These are phyloP conservation scores for Forsythia suspensa DNA, from an alignment of 257 asterid genomes.

Conservation along the genomic window DNA sequence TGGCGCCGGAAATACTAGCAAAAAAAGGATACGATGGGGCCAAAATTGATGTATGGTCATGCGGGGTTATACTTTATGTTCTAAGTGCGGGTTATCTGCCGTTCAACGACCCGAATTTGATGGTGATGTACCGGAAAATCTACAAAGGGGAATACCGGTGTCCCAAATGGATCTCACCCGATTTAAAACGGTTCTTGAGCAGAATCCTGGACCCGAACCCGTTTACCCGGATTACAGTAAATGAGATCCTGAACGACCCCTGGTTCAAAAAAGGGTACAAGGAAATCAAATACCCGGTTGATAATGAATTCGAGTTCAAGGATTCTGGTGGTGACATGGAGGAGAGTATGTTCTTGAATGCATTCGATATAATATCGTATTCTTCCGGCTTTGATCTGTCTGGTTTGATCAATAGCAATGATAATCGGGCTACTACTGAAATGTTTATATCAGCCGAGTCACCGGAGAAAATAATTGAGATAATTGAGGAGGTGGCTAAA, in stretches of 20 bases:
- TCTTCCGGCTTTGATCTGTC: slow-evolving; percentile 46
- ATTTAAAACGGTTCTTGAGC: background rate
- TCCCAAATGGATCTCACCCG: slow-evolving; percentile 13
- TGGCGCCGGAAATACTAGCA: background rate
- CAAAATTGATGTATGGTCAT: slow-evolving; percentile 6
- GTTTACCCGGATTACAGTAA: background rate
- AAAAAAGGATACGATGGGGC: slow-evolving; percentile 6
- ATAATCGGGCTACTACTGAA: slow-evolving; percentile 15
- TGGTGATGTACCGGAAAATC: background rate
- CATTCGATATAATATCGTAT: slow-evolving; percentile 42
- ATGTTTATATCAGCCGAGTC: slow-evolving; percentile 28
- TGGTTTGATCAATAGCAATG: slow-evolving; percentile 14
- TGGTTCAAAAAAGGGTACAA: slow-evolving; percentile 18
- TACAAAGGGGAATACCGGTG: background rate
- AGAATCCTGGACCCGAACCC: slow-evolving; percentile 10
- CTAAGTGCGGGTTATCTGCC: slow-evolving; percentile 13
- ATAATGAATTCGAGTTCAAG: slow-evolving; percentile 11
- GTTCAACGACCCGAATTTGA: background rate
- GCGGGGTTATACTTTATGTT: slow-evolving; percentile 2
- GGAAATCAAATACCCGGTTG: slow-evolving; percentile 11
- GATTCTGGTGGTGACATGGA: background rate
- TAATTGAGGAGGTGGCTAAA: slow-evolving; percentile 28
- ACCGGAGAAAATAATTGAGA: slow-evolving; percentile 28
- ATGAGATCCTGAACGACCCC: background rate
- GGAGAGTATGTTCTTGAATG: slow-evolving; percentile 19